Evolutionary conservation across 2,329 filamentous ascomycete species (phyloP).

Genomic region (Daldinia sp.): DNA sequence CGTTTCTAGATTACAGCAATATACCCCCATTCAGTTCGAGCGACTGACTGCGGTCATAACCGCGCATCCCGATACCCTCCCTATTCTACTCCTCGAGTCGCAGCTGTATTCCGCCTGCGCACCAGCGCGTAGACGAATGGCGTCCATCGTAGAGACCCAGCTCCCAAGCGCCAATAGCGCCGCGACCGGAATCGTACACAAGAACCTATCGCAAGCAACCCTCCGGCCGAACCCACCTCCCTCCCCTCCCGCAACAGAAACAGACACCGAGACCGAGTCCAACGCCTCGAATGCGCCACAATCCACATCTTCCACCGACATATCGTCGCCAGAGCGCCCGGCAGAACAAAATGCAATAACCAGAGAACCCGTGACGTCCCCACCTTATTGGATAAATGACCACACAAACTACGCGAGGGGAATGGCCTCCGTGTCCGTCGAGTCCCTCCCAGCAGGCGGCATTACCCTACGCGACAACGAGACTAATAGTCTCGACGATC

Average conservation of each 20-base stretch:
- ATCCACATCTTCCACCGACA: not conserved
- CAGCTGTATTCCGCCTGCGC: constrained; percentile 1
- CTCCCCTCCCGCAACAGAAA: constrained; percentile 44
- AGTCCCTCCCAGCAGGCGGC: constrained; percentile 58
- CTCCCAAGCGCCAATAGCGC: not conserved
- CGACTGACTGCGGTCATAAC: not conserved
- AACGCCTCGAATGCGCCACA: constrained; percentile 27
- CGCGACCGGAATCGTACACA: constrained; percentile 26
- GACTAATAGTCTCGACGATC: constrained; percentile 56
- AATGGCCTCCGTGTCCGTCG: constrained; percentile 58
- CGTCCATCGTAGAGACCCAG: constrained; percentile 26
- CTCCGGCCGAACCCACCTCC: constrained; percentile 39
- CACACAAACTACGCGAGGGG: constrained; percentile 48
- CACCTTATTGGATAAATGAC: constrained; percentile 51
- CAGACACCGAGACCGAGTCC: constrained; percentile 42
- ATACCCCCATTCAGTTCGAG: not conserved
- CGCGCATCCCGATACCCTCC: not conserved
- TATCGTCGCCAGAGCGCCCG: constrained; percentile 3
- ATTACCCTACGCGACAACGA: constrained; percentile 72
- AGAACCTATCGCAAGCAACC: constrained; percentile 35
- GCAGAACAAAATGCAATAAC: constrained; percentile 14
- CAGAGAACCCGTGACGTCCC: constrained; percentile 45
- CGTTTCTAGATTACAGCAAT: not conserved
- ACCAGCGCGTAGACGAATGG: constrained; percentile 34
- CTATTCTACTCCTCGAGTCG: constrained; percentile 1